A percentile compares a stretch with the other conserved stretches of the same genome.
These are phyloP conservation scores for Botrytis cinerea DNA, from an alignment of 2,329 filamentous ascomycete species.

Conservation along the genomic window DNA sequence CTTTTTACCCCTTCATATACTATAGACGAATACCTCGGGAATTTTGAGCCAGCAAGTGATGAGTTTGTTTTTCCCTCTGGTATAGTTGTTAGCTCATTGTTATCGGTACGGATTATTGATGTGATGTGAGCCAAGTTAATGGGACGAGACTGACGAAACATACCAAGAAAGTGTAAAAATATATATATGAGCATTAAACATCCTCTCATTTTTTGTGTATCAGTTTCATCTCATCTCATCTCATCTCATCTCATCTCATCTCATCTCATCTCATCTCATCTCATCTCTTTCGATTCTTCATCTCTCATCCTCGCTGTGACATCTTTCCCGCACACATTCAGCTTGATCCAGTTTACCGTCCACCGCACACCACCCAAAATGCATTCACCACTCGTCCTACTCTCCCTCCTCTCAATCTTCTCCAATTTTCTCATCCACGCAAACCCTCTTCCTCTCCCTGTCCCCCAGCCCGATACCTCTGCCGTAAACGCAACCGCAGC, in stretches of 20 bases:
- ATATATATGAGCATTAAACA: neutral
- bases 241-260: neutral
- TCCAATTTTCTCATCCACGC: neutral
- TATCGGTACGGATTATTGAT: neutral
- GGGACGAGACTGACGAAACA: neutral
- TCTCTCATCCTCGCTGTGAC: neutral
- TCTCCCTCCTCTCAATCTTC: neutral
- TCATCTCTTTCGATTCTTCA: neutral
- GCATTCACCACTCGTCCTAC: neutral
- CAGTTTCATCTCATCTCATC: neutral
- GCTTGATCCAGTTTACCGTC: neutral
- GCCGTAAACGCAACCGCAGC: neutral
- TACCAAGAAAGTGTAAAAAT: neutral
- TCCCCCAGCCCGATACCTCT: neutral
- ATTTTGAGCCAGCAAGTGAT: neutral
- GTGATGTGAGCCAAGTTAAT: neutral
- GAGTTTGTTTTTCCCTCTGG: neutral
- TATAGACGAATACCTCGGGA: neutral
- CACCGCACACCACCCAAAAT: neutral
- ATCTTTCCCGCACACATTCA: neutral
- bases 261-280: neutral
- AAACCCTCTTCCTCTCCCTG: neutral
- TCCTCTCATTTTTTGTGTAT: neutral
- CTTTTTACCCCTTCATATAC: slow-evolving; percentile 9
- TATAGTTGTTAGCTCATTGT: neutral